Base-by-base conservation (phyloP, 768 basidiomycete genomes). In the Boletus rubescentipes region DNA sequence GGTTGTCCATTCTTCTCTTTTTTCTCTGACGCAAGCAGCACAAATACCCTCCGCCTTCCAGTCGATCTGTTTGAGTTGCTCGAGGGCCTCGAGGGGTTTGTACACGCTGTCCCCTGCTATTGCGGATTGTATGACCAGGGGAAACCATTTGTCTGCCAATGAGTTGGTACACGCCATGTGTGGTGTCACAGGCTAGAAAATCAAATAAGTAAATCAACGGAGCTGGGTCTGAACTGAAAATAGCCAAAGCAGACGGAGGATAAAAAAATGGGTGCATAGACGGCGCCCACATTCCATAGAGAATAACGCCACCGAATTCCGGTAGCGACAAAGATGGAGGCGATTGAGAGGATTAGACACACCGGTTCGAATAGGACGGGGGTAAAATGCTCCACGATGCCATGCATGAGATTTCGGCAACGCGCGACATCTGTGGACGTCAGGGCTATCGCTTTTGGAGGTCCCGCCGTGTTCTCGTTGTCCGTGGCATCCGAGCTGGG, bases 101-200 rank as follows among this genome's bases (percentile, higher is more conserved):
- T 82, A 85, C 29, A 89, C 80, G 8, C 86, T 85, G 51, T 80
- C 79, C 51, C 76, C 72, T 16, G 75, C 77, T 21, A 91, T 74
- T 1, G 86, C 86, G 11, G 84, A 85, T 46, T 81, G 73, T 36
- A 87, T 84, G n/a, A 91, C 86, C 36, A 82, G 72, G 21, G 75
- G 55, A 79, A 89, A 86, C 89, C 89, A 91, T 47, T 71, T 75
- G 46, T 85, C 85, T 1, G 88, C 89, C 50, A 91, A 77, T 0
- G 81, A 71, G 64, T 89, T 82, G 4, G 87, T 89, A 68, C 89
- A 91, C 5, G 71, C 71, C 86, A 89, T 89, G 63, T 90, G 89
- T 2, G 75, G 71, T n/a, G 84, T 83, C 7, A 82, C 76, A 5
- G 85, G 67, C 69, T 69, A 54, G 18, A 41, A 46, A 32, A 21